Conservation (phyloP, 805 yeast species). For the Myxozyma vanderwaltii region DNA sequence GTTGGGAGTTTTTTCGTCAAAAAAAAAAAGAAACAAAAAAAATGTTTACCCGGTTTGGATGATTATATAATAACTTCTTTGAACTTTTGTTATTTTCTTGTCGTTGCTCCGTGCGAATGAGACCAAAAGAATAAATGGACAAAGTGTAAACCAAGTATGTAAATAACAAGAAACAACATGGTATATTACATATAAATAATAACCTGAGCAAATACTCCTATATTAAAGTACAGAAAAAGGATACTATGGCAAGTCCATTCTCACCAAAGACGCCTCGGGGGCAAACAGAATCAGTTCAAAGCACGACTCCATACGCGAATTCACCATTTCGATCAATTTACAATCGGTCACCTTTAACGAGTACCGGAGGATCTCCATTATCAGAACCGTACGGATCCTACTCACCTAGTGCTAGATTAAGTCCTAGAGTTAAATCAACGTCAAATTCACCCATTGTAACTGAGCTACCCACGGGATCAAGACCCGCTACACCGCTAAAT, state of each 20-base stretch:
- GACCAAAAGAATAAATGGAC: too few relatives aligned
- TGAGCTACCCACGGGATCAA: constrained; percentile 19
- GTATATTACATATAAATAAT: neutral
- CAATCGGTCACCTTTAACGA: constrained; percentile 22
- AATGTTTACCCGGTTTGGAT: neutral
- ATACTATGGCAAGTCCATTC: neutral
- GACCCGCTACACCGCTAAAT: constrained; percentile 20
- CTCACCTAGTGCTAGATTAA: neutral
- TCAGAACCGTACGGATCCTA: neutral
- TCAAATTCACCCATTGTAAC: neutral
- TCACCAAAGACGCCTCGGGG: constrained; percentile 7
- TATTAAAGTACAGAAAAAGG: neutral
- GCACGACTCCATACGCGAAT: constrained; percentile 7
- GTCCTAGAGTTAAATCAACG: neutral
- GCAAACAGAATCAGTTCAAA: neutral
- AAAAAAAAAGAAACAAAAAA: neutral
- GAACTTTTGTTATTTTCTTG: too few relatives aligned
- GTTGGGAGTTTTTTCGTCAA: neutral
- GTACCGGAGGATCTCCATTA: neutral
- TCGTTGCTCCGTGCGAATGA: too few relatives aligned
- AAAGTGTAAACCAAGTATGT: too few relatives aligned
- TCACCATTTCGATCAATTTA: constrained; percentile 32
- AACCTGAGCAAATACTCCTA: neutral
- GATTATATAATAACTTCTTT: too few relatives aligned
- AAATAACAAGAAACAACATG: neutral